Percentiles rank a stretch among this genome's conserved stretches.
Evolutionary conservation across 257 asterid species (phyloP).

Genomic region (Fraxinus anomala): DNA sequence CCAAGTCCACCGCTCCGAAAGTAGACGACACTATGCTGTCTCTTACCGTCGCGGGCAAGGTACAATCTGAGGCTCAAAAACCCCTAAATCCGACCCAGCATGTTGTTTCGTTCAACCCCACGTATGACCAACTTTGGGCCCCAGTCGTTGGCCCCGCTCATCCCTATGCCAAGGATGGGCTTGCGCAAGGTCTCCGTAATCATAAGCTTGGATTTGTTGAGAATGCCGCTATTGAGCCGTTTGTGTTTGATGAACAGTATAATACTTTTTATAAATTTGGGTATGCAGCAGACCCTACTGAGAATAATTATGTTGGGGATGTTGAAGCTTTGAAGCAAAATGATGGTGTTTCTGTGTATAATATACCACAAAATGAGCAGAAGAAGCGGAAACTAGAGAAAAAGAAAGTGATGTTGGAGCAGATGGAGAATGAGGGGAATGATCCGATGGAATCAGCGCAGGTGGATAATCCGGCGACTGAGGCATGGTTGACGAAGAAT

Average conservation of each 20-base stretch:
- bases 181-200: conserved; percentile 94
- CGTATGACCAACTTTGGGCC: conserved; percentile 95
- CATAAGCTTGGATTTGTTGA: conserved; percentile 96
- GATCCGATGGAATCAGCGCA: conserved; percentile 49
- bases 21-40: conserved; percentile 94
- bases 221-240: conserved; percentile 70
- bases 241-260: conserved; percentile 94
- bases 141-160: conserved; percentile 93
- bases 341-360: conserved; percentile 76
- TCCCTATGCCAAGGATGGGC: conserved; percentile 93
- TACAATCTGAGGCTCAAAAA: conserved; percentile 45
- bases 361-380: conserved; percentile 80
- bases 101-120: conserved; percentile 83
- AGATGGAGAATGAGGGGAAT: conserved; percentile 39
- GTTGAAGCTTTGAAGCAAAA: conserved; percentile 55
- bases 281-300: conserved; percentile 92
- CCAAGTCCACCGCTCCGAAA: conserved; percentile 87
- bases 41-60: conserved; percentile 70
- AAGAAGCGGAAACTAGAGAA: conserved; percentile 78
- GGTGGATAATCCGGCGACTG: conserved; percentile 75
- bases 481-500: conserved; percentile 85
- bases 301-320: conserved; percentile 73
- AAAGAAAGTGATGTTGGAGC: conserved; percentile 76
- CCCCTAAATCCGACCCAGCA: conserved; percentile 94
- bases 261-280: conserved; percentile 89